Base-by-base conservation (phyloP, 768 basidiomycete genomes). In the Mycena maculata region DNA sequence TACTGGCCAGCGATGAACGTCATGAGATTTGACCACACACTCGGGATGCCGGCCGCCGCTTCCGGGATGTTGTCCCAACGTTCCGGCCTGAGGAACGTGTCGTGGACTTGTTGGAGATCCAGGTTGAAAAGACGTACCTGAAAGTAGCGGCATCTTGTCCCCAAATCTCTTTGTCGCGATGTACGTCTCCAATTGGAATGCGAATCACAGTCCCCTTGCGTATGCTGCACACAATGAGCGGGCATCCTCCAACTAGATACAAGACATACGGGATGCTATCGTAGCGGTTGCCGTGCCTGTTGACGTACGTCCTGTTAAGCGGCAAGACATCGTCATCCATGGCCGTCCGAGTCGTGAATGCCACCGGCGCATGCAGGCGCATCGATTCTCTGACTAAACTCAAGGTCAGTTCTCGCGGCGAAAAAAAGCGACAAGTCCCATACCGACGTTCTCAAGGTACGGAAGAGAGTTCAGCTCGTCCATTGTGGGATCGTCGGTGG, bases 171-270 rank as follows among this genome's bases (percentile, higher is more conserved):
- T 15, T 10, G 28, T 23, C 15, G 42, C 9, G 18, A 44, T 22
- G 42, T 16, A 44, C n/a, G 15, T 7, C 42, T 16, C 8, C n/a
- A 18, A 44, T 44, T 22, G 42, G 42, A 16, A 22, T 80, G 42
- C 3, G 79, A 72, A n/a, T 78, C 72, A 90, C 90, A 92, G 1
- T 90, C 80, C 69, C 91, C 90, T 0, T 90, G 90, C 70, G 88
- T 91, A 63, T 44, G 8, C 23, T 60, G 18, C 41, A 45, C 54
- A 49, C 27, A 31, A 44, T 25, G 18, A 44, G 42, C 42, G n/a
- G 31, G 56, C 82, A n/a, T n/a, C n/a, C n/a, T n/a, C n/a, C n/a
- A n/a, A 13, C 33, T 36, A 7, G 33, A 36, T 36, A 13, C 13
- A 36, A 36, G 6, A 13, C 33, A 13, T 36, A 36, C 33, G 33